Evolutionary conservation across 2,329 filamentous ascomycete genomes (phyloP).

Genomic region (Plenodomus lindquistii): DNA sequence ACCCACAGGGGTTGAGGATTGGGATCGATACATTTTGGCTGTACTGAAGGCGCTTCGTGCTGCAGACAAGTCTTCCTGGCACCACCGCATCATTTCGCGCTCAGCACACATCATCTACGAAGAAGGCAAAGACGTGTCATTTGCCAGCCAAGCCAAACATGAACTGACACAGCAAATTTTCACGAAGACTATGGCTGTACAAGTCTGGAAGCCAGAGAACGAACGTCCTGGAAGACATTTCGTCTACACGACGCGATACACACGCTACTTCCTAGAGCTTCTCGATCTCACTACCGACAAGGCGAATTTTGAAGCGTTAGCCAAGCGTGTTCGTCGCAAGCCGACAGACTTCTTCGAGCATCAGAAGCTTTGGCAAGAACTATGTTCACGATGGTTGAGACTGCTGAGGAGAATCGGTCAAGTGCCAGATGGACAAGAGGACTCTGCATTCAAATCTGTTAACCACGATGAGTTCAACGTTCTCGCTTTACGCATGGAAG

Average conservation of each 20-base stretch:
- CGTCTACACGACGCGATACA: constrained; percentile 87
- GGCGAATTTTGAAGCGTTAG: constrained; percentile 73
- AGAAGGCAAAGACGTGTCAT: constrained; percentile 55
- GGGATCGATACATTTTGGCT: constrained; percentile 66
- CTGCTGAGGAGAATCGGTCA: constrained; percentile 61
- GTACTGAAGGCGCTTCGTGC: constrained; percentile 62
- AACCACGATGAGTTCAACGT: constrained; percentile 67
- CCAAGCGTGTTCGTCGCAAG: constrained; percentile 79
- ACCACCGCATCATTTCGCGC: constrained; percentile 85
- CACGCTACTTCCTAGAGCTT: constrained; percentile 77
- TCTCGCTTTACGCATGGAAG: constrained; percentile 63
- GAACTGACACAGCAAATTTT: constrained; percentile 84
- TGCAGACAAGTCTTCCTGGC: constrained; percentile 93
- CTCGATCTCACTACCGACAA: constrained; percentile 76
- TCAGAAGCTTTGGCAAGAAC: constrained; percentile 63
- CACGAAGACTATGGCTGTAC: constrained; percentile 92
- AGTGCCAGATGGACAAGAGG: constrained; percentile 65
- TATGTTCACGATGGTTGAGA: constrained; percentile 62
- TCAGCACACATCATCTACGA: constrained; percentile 67
- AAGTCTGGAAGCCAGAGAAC: constrained; percentile 92
- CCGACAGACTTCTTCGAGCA: constrained; percentile 73
- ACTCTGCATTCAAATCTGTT: constrained; percentile 66
- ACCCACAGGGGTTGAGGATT: constrained; percentile 56
- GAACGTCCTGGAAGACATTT: constrained; percentile 85
- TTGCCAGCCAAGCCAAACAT: constrained; percentile 67